Conservation (phyloP, 192 early-diverging fungal species). For the Mortierella claussenii region DNA sequence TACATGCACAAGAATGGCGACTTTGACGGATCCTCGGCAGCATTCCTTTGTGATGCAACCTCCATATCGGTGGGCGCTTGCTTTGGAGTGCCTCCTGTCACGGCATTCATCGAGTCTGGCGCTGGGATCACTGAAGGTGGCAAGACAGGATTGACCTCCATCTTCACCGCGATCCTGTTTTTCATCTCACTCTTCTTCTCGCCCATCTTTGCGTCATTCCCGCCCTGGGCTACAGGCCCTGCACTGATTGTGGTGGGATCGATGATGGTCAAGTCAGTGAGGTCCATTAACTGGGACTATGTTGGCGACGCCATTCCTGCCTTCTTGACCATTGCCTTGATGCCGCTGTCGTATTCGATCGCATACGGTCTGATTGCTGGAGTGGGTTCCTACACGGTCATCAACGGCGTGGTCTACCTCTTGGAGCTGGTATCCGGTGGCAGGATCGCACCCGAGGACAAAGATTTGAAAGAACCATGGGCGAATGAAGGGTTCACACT, state of each 20-base stretch:
- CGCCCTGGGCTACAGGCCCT: slow-evolving; percentile 87
- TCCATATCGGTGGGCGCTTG: slow-evolving; percentile 72
- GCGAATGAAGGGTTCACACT: slow-evolving; percentile 11
- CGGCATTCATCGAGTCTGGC: slow-evolving; percentile 84
- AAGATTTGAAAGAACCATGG: slow-evolving; percentile 28
- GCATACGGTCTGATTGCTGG: slow-evolving; percentile 86
- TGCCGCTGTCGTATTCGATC: slow-evolving; percentile 85
- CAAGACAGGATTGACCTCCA: slow-evolving; percentile 78
- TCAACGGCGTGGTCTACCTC: slow-evolving; percentile 70
- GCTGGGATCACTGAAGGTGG: slow-evolving; percentile 87
- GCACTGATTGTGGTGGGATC: slow-evolving; percentile 82
- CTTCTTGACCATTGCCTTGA: slow-evolving; percentile 79
- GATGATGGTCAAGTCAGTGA: slow-evolving; percentile 78
- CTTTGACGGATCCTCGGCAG: slow-evolving; percentile 78
- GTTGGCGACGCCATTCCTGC: slow-evolving; percentile 82
- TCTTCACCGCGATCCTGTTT: slow-evolving; percentile 75
- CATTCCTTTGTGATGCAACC: slow-evolving; percentile 80
- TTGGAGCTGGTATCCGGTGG: slow-evolving; percentile 65
- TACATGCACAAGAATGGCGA: slow-evolving; percentile 77
- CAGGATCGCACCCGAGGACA: slow-evolving; percentile 52
- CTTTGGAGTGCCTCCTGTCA: slow-evolving; percentile 80
- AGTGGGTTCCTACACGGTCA: slow-evolving; percentile 72
- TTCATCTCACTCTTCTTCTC: slow-evolving; percentile 83
- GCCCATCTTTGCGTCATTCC: slow-evolving; percentile 87
- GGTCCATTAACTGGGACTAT: slow-evolving; percentile 84